phyloP scores from a whole-genome alignment of 805 yeast species.

The Lachancea waltii region DNA sequence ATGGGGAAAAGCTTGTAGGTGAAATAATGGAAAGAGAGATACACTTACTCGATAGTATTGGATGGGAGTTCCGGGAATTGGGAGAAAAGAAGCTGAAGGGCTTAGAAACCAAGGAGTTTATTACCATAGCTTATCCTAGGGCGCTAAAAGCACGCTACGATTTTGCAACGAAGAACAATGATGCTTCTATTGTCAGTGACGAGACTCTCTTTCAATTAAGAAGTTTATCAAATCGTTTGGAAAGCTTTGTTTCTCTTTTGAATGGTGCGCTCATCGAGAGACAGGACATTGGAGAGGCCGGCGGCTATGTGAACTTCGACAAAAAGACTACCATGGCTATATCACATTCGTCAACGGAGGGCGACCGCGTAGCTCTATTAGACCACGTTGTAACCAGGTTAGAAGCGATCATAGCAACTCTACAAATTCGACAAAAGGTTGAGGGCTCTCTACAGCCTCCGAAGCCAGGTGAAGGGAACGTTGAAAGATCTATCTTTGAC shows the following conservation, averaged over 20 bases:
- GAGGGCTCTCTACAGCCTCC: constrained; percentile 16
- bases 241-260: constrained; percentile 46
- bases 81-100: constrained; percentile 94
- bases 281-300: constrained; percentile 4
- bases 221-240: constrained; percentile 49
- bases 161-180: constrained; percentile 33
- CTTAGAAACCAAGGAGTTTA: constrained; percentile 83
- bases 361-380: constrained; percentile 48
- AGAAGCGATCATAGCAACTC: constrained; percentile 48
- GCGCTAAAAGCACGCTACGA: constrained; percentile 55
- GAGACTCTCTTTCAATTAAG: constrained; percentile 48
- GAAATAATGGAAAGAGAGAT: constrained; percentile 61
- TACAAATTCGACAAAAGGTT: constrained; percentile 38
- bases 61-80: constrained; percentile 57
- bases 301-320: constrained; percentile 18
- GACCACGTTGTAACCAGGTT: constrained; percentile 65
- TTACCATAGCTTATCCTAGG: constrained; percentile 72
- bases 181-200: constrained; percentile 23
- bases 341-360: constrained; percentile 22
- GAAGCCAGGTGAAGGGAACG: constrained; percentile 10
- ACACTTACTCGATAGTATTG: constrained; percentile 56
- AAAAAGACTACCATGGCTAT: constrained; percentile 19
- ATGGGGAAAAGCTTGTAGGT: constrained; percentile 42
- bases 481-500: constrained; percentile 20
- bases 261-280: constrained; percentile 36